Evolutionary conservation across 2,329 filamentous ascomycete species (phyloP).

Genomic region (Aureobasidium uvarum): DNA sequence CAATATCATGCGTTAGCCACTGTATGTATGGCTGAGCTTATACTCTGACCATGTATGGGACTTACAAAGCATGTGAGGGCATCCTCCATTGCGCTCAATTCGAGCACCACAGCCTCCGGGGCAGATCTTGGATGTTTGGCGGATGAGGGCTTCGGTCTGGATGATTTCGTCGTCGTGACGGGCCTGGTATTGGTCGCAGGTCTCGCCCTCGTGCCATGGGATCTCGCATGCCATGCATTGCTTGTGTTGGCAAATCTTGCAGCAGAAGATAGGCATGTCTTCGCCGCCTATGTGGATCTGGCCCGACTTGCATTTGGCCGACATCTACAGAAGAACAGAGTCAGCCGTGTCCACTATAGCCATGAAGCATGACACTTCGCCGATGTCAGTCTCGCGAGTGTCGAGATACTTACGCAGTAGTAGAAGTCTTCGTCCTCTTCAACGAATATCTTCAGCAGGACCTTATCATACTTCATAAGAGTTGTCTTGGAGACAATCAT

Average conservation of each 20-base stretch:
- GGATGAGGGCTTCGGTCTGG: constrained; percentile 29
- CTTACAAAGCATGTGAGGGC: constrained; percentile 34
- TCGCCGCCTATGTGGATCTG: constrained; percentile 31
- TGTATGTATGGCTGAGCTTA: background rate
- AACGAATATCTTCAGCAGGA: constrained; percentile 21
- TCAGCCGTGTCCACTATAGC: background rate
- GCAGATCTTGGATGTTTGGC: constrained; percentile 33
- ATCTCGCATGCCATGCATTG: constrained; percentile 37
- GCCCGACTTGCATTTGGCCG: constrained; percentile 30
- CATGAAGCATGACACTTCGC: too few relatives aligned
- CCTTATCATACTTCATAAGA: constrained; percentile 9
- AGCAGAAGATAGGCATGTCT: constrained; percentile 34
- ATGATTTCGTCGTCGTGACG: constrained; percentile 13
- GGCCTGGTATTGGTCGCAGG: constrained; percentile 30
- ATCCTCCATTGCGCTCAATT: constrained; percentile 39
- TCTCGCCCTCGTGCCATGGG: constrained; percentile 37
- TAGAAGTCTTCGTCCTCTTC: constrained; percentile 29
- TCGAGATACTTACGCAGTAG: constrained; percentile 27
- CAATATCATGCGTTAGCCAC: background rate
- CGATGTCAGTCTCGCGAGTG: background rate
- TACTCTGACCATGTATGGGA: constrained; percentile 11
- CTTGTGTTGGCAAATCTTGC: constrained; percentile 34
- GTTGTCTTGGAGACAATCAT: background rate
- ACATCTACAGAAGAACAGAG: background rate
- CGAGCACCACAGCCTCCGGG: constrained; percentile 33